phyloP scores from a whole-genome alignment of 768 basidiomycete genomes.

The Amanita molliuscula region DNA sequence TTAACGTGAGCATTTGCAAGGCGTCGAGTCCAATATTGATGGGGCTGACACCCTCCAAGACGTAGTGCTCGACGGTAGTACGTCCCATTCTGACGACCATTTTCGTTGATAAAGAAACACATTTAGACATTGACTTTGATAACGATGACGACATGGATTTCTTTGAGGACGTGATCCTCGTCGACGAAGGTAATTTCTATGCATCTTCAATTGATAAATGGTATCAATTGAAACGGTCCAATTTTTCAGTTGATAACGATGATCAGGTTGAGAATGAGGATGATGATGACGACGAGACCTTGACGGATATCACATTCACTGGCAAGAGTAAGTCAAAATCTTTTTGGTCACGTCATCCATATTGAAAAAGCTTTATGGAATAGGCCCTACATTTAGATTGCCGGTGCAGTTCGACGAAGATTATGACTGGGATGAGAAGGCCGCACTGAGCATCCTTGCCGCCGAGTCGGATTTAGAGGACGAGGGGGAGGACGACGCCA shows the following conservation, averaged over 20 bases:
- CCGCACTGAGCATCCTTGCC: neutral
- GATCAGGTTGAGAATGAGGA: neutral
- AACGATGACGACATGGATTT: neutral
- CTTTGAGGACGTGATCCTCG: neutral
- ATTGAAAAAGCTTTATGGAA: neutral
- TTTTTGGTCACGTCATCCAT: neutral
- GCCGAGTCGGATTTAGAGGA: neutral
- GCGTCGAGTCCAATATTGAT: no score
- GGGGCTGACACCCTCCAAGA: no score
- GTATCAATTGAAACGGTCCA: neutral
- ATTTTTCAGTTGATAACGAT: neutral
- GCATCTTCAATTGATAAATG: neutral
- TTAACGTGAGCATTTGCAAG: no score
- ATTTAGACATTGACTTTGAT: no score
- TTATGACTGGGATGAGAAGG: neutral
- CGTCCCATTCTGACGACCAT: no score
- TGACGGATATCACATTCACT: neutral
- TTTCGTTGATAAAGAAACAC: no score
- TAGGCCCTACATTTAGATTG: neutral
- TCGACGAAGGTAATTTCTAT: neutral
- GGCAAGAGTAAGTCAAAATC: neutral
- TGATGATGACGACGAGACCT: neutral
- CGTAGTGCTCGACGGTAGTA: no score
- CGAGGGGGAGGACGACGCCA: neutral
- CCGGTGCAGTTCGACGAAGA: neutral